Conservation (phyloP, 495 filamentous ascomycete species). For the Chaetomidium leptoderma region DNA sequence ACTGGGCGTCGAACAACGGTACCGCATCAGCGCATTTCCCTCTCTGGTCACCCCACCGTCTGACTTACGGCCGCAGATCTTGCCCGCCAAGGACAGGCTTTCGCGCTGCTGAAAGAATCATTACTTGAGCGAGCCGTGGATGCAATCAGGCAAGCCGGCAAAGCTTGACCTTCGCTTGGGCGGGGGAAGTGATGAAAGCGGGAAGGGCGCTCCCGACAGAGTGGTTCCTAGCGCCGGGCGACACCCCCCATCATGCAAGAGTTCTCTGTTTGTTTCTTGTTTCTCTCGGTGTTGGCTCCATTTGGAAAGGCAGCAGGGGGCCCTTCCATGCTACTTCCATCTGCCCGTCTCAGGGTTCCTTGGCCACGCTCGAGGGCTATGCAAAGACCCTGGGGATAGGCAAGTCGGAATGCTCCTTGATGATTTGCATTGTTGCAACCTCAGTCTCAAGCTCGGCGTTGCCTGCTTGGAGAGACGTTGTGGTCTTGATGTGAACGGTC, state of each 20-base stretch:
- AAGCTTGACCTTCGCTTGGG: constrained; percentile 2
- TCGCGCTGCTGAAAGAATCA: too few species aligned
- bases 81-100: too few species aligned
- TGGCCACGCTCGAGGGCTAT: constrained; percentile 10
- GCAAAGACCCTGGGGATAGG: constrained; percentile 23
- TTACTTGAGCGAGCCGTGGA: background rate
- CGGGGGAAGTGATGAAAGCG: constrained; percentile 7
- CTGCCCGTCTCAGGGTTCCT: too few species aligned
- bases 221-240: constrained; percentile 20
- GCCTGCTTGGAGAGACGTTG: background rate
- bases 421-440: constrained; percentile 1
- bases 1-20: too few species aligned
- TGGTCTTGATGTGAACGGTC: background rate
- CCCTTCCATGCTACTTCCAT: too few species aligned
- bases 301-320: too few species aligned
- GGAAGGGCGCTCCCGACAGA: constrained; percentile 18
- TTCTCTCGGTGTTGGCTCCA: background rate
- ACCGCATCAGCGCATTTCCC: background rate
- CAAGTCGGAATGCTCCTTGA: constrained; percentile 9
- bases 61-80: background rate
- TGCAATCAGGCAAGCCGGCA: constrained; percentile 6
- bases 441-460: constrained; percentile 1
- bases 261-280: background rate
- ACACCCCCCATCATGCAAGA: background rate
- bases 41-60: background rate